Evolutionary conservation across 768 basidiomycete species (phyloP).

Genomic region (Pulveroboletus sp.): DNA sequence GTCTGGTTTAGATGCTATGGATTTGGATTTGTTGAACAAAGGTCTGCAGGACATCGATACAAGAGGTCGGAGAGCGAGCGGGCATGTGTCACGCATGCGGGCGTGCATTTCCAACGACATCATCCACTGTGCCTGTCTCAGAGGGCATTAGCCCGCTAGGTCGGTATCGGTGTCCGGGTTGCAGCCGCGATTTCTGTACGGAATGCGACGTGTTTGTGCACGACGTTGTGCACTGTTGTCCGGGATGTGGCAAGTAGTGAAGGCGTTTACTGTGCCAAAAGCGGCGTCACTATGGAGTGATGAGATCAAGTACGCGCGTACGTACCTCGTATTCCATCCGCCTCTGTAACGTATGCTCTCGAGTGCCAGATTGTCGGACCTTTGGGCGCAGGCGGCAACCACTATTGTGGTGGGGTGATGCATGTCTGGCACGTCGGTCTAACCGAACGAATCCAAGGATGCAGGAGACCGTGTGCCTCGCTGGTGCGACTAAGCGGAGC

Average conservation of each 20-base stretch:
- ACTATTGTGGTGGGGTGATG: too few relatives aligned
- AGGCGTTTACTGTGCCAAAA: neutral
- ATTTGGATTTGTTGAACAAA: conserved; percentile 1
- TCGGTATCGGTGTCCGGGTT: conserved; percentile 86
- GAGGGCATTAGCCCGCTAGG: conserved; percentile 82
- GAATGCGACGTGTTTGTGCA: conserved; percentile 98
- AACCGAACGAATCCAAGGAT: too few relatives aligned
- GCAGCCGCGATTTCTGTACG: conserved; percentile 81
- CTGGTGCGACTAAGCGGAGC: too few relatives aligned
- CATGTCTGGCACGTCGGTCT: too few relatives aligned
- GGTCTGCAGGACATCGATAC: conserved; percentile 36
- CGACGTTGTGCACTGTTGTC: conserved; percentile 92
- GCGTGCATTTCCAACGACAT: conserved; percentile 53
- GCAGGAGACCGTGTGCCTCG: too few relatives aligned
- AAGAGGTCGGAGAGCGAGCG: conserved; percentile 33
- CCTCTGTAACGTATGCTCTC: too few relatives aligned
- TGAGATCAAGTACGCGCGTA: too few relatives aligned
- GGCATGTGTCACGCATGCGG: conserved; percentile 75
- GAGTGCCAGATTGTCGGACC: too few relatives aligned
- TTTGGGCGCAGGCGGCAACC: too few relatives aligned
- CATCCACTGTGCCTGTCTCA: conserved; percentile 33
- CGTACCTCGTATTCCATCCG: too few relatives aligned
- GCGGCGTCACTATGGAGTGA: conserved; percentile 25
- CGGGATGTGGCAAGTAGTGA: conserved; percentile 64
- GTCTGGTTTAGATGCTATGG: conserved; percentile 1